A percentile compares a stretch with the other conserved stretches of the same genome.
phyloP scores from a whole-genome alignment of 2,329 filamentous ascomycete genomes.

The Neurospora sp. region DNA sequence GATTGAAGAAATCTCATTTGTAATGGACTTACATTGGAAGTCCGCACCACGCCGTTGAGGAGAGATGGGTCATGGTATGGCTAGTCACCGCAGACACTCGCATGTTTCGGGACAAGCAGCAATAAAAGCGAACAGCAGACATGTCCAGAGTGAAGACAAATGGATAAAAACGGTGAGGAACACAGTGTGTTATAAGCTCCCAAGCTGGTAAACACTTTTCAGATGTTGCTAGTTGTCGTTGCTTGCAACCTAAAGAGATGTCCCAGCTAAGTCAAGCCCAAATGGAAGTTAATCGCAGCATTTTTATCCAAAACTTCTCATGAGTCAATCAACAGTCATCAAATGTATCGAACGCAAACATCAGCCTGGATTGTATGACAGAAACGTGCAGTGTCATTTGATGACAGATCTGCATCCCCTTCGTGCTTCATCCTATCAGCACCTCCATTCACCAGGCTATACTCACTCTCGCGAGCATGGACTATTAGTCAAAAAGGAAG shows the following conservation, averaged over 20 bases:
- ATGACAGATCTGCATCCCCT: not conserved
- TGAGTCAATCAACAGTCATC: not conserved
- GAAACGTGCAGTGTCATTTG: not conserved
- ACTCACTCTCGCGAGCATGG: not conserved
- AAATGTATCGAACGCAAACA: not conserved
- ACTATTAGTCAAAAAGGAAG: not conserved
- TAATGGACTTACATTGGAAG: not conserved
- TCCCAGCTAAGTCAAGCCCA: not conserved
- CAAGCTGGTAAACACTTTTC: not conserved
- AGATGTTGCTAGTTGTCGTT: not conserved
- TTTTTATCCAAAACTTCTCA: not conserved
- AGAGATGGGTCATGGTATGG: not conserved
- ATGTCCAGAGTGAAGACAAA: not conserved
- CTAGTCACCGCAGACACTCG: not conserved
- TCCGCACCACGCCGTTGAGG: not conserved
- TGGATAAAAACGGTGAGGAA: not conserved
- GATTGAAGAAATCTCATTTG: accelerated
- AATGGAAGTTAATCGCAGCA: not conserved
- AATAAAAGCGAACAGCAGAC: not conserved
- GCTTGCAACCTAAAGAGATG: not conserved
- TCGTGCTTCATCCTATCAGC: not conserved
- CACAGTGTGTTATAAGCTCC: not conserved
- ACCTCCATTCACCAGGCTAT: not conserved
- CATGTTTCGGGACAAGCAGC: not conserved
- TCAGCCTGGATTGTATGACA: not conserved